Percentiles rank a stretch among this genome's conserved stretches.
These are phyloP conservation scores for Sonneratia caseolaris DNA, from an alignment of 345 rosid species.

Conservation along the genomic window DNA sequence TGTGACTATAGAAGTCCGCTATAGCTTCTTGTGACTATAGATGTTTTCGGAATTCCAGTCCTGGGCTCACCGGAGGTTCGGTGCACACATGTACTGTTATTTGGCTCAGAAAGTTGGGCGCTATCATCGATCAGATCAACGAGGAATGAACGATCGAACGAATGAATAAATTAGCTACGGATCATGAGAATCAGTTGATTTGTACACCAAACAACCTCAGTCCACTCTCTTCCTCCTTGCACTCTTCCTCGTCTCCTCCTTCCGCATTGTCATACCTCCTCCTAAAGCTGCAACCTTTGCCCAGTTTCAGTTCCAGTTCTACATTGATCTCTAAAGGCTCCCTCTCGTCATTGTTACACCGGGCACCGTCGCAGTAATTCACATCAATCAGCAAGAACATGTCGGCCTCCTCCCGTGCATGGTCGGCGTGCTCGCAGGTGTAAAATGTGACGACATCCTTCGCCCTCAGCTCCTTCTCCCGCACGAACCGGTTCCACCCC, in stretches of 20 bases:
- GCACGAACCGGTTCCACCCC: slow-evolving; percentile 77
- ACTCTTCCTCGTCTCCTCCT: not conserved
- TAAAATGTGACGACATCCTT: slow-evolving; percentile 43
- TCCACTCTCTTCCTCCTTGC: slow-evolving; percentile 7
- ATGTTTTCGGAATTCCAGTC: too few species aligned
- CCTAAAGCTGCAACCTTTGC: too few species aligned
- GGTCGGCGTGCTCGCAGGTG: slow-evolving; percentile 15
- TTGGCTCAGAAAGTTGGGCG: too few species aligned
- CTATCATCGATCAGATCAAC: too few species aligned
- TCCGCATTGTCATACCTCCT: not conserved
- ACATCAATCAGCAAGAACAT: slow-evolving; percentile 11
- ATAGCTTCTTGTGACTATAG: too few species aligned
- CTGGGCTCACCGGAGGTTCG: too few species aligned
- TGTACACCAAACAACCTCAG: slow-evolving; percentile 17
- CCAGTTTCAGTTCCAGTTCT: not conserved
- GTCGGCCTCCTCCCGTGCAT: not conserved
- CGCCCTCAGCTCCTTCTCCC: slow-evolving; percentile 49
- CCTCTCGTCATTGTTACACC: not conserved
- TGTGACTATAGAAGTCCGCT: too few species aligned
- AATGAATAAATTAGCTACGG: too few species aligned
- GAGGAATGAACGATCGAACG: too few species aligned
- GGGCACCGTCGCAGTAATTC: not conserved
- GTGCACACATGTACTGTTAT: too few species aligned
- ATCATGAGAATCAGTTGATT: not conserved
- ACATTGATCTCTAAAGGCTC: not conserved